Evolutionary conservation across 805 yeast genomes (phyloP).

Genomic region (Wickerhamiella allomyrinae): DNA sequence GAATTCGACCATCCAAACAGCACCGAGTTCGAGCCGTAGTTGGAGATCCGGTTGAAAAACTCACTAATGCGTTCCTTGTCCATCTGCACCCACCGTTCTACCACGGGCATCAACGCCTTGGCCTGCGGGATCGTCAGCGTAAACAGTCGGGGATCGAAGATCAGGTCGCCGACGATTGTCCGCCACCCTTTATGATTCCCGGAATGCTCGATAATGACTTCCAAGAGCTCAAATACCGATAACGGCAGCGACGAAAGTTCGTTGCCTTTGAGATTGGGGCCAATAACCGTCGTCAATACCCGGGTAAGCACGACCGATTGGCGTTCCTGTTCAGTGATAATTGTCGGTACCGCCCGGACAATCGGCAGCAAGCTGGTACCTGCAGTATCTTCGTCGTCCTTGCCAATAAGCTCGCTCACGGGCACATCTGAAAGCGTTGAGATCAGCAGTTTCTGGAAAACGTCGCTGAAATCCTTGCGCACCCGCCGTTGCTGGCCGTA

Average conservation of each 20-base stretch:
- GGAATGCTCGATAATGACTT: conserved; percentile 22
- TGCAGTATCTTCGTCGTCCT: not conserved
- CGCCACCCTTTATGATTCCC: conserved; percentile 46
- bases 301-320: conserved; percentile 35
- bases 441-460: conserved; percentile 25
- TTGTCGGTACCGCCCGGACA: conserved; percentile 28
- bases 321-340: conserved; percentile 49
- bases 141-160: conserved; percentile 50
- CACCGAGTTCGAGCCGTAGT: conserved; percentile 40
- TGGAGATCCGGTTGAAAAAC: conserved; percentile 29
- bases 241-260: conserved; percentile 1
- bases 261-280: conserved; percentile 36
- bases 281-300: conserved; percentile 38
- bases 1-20: conserved; percentile 60
- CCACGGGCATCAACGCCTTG: conserved; percentile 38
- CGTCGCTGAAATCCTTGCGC: conserved; percentile 42
- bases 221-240: conserved; percentile 32
- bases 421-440: conserved; percentile 18
- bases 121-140: conserved; percentile 21
- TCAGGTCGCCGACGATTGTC: conserved; percentile 43
- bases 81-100: conserved; percentile 47
- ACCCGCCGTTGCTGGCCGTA: conserved; percentile 48
- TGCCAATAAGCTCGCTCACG: not conserved
- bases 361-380: conserved; percentile 23
- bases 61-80: conserved; percentile 51